Conservation (phyloP, 1,139 yeast species). For the Scheffersomyces lignicola region DNA sequence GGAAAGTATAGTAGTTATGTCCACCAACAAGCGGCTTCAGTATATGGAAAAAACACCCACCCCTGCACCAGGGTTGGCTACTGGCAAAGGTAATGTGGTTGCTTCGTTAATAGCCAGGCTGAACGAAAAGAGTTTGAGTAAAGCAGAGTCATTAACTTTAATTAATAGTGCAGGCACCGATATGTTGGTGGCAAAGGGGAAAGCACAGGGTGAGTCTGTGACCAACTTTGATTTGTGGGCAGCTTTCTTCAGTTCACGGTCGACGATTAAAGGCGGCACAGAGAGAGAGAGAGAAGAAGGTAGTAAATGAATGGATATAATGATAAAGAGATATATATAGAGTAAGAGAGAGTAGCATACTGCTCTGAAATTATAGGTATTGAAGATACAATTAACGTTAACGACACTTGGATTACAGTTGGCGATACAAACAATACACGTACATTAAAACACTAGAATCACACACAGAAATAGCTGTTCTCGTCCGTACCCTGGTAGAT, state of each 20-base stretch:
- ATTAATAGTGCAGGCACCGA: slow-evolving; percentile 42
- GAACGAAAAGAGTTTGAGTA: slow-evolving; percentile 24
- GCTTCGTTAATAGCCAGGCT: slow-evolving; percentile 8
- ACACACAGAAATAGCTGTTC: slow-evolving; percentile 55
- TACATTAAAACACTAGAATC: no score
- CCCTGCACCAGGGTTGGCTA: background rate
- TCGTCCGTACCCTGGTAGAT: slow-evolving; percentile 71
- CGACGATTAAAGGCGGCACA: slow-evolving; percentile 1
- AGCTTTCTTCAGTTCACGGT: slow-evolving; percentile 48
- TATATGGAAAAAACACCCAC: slow-evolving; percentile 21
- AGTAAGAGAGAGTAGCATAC: no score
- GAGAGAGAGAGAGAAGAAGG: slow-evolving; percentile 2
- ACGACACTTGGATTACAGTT: no score
- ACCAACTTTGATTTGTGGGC: slow-evolving; percentile 59
- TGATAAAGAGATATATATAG: background rate
- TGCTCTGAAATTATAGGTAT: no score
- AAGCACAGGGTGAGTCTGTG: slow-evolving; percentile 57
- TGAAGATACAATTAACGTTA: no score
- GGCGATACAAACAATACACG: no score
- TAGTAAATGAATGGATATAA: background rate
- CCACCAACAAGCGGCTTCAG: slow-evolving; percentile 51
- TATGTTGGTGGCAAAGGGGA: slow-evolving; percentile 38
- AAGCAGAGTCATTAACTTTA: slow-evolving; percentile 39
- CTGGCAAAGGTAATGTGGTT: background rate
- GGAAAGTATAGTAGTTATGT: slow-evolving; percentile 70